Percentiles rank a stretch among this genome's conserved stretches.
Evolutionary conservation across 305 asterid species (phyloP).

Genomic region (Fraxinus nigra): DNA sequence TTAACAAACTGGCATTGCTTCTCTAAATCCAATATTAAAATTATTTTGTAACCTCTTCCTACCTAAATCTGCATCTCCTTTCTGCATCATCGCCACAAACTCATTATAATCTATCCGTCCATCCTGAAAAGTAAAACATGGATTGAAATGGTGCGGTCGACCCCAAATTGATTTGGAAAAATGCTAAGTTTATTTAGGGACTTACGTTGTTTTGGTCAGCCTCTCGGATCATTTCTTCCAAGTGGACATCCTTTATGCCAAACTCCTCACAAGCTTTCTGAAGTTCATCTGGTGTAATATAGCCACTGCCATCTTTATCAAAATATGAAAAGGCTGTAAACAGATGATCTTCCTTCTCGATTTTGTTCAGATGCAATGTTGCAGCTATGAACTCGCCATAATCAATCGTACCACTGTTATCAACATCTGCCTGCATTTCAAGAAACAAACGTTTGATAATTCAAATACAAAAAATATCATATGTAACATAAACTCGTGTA

Average conservation of each 20-base stretch:
- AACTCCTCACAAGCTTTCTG: conserved; percentile 76
- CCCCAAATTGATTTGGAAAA: background rate
- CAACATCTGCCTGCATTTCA: conserved; percentile 59
- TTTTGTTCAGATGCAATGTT: conserved; percentile 69
- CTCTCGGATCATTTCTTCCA: conserved; percentile 67
- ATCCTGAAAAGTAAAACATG: conserved; percentile 32
- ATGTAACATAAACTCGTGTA: background rate
- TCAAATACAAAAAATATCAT: background rate
- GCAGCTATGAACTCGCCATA: conserved; percentile 92
- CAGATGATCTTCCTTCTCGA: conserved; percentile 62
- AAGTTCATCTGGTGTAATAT: conserved; percentile 73
- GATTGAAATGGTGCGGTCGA: background rate
- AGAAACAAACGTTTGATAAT: background rate
- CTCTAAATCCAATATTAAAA: conserved; percentile 36
- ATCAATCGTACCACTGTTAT: conserved; percentile 72
- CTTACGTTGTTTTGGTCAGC: conserved; percentile 77
- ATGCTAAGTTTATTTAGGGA: background rate
- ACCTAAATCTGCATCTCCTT: conserved; percentile 42
- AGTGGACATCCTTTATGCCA: conserved; percentile 50
- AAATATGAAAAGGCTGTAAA: conserved; percentile 67
- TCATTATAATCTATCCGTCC: conserved; percentile 52
- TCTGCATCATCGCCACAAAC: conserved; percentile 61
- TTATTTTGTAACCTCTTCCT: conserved; percentile 31
- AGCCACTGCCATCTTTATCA: conserved; percentile 84
- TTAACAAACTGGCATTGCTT: conserved; percentile 39